Base-by-base conservation (phyloP, 352 stramenopile species). In the Halophytophthora batemanensis region DNA sequence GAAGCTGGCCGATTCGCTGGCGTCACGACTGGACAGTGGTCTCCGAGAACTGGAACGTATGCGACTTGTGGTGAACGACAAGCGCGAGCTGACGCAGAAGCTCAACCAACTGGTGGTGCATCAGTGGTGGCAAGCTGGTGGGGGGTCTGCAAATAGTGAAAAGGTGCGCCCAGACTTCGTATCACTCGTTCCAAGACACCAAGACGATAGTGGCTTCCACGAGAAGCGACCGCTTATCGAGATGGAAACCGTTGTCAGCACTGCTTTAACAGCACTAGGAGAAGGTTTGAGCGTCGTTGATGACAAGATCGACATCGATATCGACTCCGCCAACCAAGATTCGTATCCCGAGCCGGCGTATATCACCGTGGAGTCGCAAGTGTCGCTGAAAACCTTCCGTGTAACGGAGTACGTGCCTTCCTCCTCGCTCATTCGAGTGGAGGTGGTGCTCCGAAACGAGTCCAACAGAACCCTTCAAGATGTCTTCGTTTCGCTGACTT, bases 1-100 rank as follows among this genome's bases (percentile, higher is more conserved):
- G 1, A 66, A 69, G 29, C 47, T 90, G 15, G 52, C 61, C 6
- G 53, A 51, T n/a, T 87, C 74, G 18, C 53, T 90, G 0, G 47
- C 69, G 19, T 51, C 52, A 25, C 72, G 79, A 23, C 44, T 86
- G 18, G 45, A 50, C 10, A 62, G 66, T 31, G 79, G 73, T 13
- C 21, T 69, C 3, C 33, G 58, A 11, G 63, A 76, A 23, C 48
- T 76, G 7, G 31, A 72, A 35, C 69, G 76, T 13, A 64, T 87
- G 18, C 45, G 73, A 19, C 25, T 60, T 0, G 55, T 87, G 33
- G 50, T 69, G 11, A 50, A 39, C 0, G 77, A 84, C 22, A 90
- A 90, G 49, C n/a, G 41, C 19, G 37, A 48, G 8, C 56, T 82
- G 45, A 29, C 53, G 7, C 15, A 6, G 7, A 51, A 58, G 1